Evolutionary conservation across 345 rosid species (phyloP), one percentile per base, ranked within the genome.

Genomic region (Clausena lansium): DNA sequence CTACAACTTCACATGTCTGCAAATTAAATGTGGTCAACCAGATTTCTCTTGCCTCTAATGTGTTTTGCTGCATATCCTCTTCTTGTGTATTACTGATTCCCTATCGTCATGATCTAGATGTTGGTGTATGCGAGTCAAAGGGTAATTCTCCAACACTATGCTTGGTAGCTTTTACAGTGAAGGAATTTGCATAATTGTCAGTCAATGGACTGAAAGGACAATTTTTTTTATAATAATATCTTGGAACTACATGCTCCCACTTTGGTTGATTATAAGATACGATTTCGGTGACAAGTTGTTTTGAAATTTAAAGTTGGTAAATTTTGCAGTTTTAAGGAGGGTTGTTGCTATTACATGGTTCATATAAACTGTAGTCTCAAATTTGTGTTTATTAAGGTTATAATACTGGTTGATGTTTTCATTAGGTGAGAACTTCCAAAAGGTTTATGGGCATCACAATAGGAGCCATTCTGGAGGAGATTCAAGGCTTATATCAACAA

Each of bases 391-490:
- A 27, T 30, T 62, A 41, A 47, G 38, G 75, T 68, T 17, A 52
- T 71, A 4, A 22, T 14, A 57, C 70, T 74, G 58, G 55, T 24
- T 79, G 57, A 68, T 60, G 70, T 52, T 84, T 83, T 80, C 57
- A 85, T 80, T 73, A 91, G 99, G 95, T 94, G 84, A 93, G 98
- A 84, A 94, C 98, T 75, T 97, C 98, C 32, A 91, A 93, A 85
- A 94, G 95, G 85, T 91, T 88, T 84, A 97, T 97, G 94, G 94
- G 95, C 67, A 82, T 87, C 71, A 97, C 97, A 65, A 94, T 97
- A 54, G 99, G 98, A 79, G 98, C 89, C 73, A 94, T 94, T 92
- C 92, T 97, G 47, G 94, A 90, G 83, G 98, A 94, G 83, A 94
- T 97, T 57, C 98, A 97, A 70, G 90, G 87, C 82, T 90, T 91